These are phyloP conservation scores for Mucor velutinosus DNA, from an alignment of 371 early-diverging fungal genomes.

Conservation along the genomic window DNA sequence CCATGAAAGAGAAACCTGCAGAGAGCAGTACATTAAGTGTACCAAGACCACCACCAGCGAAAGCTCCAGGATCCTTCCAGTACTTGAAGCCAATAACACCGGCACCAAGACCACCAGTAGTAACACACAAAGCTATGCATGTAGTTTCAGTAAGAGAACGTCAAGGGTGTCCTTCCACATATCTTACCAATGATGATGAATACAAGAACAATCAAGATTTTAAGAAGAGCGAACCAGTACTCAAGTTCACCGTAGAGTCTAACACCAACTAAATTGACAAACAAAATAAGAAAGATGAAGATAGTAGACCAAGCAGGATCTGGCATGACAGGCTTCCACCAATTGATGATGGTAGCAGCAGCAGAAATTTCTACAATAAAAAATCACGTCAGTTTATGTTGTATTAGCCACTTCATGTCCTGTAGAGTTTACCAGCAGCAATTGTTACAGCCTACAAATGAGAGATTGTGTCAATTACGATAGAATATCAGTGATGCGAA, in stretches of 20 bases:
- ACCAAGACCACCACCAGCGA: slow-evolving; percentile 72
- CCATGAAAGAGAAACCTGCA: slow-evolving; percentile 87
- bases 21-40: slow-evolving; percentile 70
- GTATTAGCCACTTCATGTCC: neutral
- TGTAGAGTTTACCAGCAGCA: slow-evolving; percentile 25
- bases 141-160: neutral
- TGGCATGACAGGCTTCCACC: slow-evolving; percentile 69
- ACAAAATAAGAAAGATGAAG: slow-evolving; percentile 56
- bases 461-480: neutral
- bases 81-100: slow-evolving; percentile 66
- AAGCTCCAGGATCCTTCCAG: slow-evolving; percentile 77
- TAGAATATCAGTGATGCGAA: neutral
- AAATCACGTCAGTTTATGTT: neutral
- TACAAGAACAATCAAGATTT: slow-evolving; percentile 68
- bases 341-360: slow-evolving; percentile 74
- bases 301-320: slow-evolving; percentile 63
- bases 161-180: neutral
- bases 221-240: slow-evolving; percentile 74
- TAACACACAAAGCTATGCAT: slow-evolving; percentile 49
- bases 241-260: slow-evolving; percentile 69
- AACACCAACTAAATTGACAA: slow-evolving; percentile 60
- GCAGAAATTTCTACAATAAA: slow-evolving; percentile 71
- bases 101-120: slow-evolving; percentile 68
- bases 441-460: slow-evolving; percentile 31
- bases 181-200: slow-evolving; percentile 67